These are phyloP conservation scores for Zygosaccharomyces rouxii DNA, from an alignment of 805 yeast genomes.

Conservation along the genomic window DNA sequence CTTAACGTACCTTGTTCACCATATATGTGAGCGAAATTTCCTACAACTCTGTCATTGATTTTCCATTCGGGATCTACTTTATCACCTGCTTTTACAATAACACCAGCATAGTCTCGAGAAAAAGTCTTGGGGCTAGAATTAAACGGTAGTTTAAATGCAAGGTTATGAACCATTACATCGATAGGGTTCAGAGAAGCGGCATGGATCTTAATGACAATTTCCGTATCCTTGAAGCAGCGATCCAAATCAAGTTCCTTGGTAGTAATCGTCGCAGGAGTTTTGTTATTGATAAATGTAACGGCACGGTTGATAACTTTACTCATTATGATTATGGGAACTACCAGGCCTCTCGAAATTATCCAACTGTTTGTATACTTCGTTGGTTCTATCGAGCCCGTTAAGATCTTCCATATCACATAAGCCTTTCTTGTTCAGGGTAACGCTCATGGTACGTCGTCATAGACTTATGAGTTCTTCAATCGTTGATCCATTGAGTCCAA, in stretches of 20 bases:
- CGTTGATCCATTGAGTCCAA: constrained; percentile 39
- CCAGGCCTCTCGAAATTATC: too few species aligned
- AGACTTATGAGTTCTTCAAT: constrained; percentile 8
- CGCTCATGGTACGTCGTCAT: not conserved
- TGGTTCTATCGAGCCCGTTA: too few species aligned
- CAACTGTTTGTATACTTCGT: too few species aligned
- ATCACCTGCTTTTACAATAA: constrained; percentile 26
- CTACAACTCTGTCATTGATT: constrained; percentile 30
- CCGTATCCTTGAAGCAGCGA: constrained; percentile 21
- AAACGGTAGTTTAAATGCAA: constrained; percentile 7
- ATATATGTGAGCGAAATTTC: constrained; percentile 22
- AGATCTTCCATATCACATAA: too few species aligned
- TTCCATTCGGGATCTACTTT: constrained; percentile 21
- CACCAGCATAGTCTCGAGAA: constrained; percentile 32
- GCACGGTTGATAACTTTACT: constrained; percentile 22
- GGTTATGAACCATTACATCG: constrained; percentile 23
- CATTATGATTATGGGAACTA: not conserved
- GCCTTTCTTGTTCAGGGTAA: not conserved
- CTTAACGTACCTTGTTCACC: constrained; percentile 41
- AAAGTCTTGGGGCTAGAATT: constrained; percentile 19
- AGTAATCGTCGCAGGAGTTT: constrained; percentile 18
- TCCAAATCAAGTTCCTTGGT: constrained; percentile 25
- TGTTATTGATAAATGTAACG: constrained; percentile 21
- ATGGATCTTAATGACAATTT: constrained; percentile 29
- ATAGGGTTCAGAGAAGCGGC: constrained; percentile 34